Percentiles rank a stretch among this genome's conserved stretches.
Evolutionary conservation across 306 rosid species (phyloP).

Genomic region (Erythrophleum fordii): DNA sequence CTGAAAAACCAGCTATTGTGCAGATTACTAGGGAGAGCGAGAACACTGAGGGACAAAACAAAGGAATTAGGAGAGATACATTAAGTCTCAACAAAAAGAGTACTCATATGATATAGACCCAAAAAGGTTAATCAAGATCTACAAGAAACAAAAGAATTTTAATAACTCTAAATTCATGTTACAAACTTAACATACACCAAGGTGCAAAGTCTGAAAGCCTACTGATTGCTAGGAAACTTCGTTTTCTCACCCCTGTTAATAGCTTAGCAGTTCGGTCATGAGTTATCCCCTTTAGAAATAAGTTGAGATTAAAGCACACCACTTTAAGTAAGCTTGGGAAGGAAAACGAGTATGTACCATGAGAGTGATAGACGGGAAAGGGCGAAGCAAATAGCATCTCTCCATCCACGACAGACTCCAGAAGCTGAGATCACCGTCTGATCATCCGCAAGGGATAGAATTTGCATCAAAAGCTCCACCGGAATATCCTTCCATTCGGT

Average conservation of each 20-base stretch:
- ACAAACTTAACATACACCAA: background rate
- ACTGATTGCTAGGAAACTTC: background rate
- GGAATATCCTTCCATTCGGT: slow-evolving; percentile 95
- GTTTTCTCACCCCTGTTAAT: background rate
- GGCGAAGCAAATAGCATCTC: slow-evolving; percentile 84
- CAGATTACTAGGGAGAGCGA: slow-evolving; percentile 6
- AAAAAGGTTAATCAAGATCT: background rate
- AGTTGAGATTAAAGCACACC: background rate
- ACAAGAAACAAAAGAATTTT: background rate
- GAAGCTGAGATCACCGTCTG: slow-evolving; percentile 72
- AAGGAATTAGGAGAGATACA: background rate
- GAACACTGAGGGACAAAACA: background rate
- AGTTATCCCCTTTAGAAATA: slow-evolving; percentile 6
- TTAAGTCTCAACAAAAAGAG: background rate
- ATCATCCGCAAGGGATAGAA: slow-evolving; percentile 78
- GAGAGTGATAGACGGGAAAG: slow-evolving; percentile 81
- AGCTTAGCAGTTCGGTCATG: background rate
- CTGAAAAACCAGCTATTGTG: background rate
- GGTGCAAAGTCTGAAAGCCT: background rate
- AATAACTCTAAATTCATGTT: background rate
- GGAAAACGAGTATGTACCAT: slow-evolving; percentile 55
- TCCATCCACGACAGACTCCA: slow-evolving; percentile 98
- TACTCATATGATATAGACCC: background rate
- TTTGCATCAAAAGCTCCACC: slow-evolving; percentile 90
- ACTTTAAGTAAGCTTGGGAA: background rate